Evolutionary conservation across 2,329 filamentous ascomycete species (phyloP).

Genomic region (Phialocephala subalpina): DNA sequence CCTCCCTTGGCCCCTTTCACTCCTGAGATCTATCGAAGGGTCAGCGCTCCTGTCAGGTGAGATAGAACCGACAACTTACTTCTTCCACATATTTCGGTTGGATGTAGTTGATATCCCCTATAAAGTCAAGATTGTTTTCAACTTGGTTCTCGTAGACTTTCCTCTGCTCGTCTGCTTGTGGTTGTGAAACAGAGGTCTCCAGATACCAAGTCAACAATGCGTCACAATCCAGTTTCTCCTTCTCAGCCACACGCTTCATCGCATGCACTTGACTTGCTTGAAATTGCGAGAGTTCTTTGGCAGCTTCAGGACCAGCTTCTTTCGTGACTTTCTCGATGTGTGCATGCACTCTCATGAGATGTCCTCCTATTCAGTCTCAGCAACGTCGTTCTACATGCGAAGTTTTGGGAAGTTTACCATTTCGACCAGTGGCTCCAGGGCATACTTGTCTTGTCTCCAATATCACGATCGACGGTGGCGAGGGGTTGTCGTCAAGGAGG

Average conservation of each 20-base stretch:
- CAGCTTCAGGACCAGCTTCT: slow-evolving; percentile 44
- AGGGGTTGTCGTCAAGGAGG: slow-evolving; percentile 23
- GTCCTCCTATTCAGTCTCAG: slow-evolving; percentile 6
- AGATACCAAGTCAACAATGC: slow-evolving; percentile 37
- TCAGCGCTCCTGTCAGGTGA: neutral
- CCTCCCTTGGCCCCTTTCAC: slow-evolving; percentile 36
- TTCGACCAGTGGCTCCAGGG: slow-evolving; percentile 50
- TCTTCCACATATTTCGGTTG: slow-evolving; percentile 23
- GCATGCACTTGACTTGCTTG: slow-evolving; percentile 48
- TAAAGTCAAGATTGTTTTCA: slow-evolving; percentile 26
- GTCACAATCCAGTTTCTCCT: slow-evolving; percentile 52
- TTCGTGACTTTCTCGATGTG: neutral
- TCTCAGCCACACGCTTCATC: slow-evolving; percentile 48
- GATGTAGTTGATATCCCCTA: slow-evolving; percentile 26
- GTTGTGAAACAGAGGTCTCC: slow-evolving; percentile 11
- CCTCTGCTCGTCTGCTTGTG: slow-evolving; percentile 28
- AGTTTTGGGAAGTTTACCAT: slow-evolving; percentile 44
- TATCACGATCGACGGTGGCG: slow-evolving; percentile 18
- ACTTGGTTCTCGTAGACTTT: slow-evolving; percentile 20
- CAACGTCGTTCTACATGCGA: neutral
- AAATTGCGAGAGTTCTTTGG: slow-evolving; percentile 48
- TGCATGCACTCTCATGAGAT: slow-evolving; percentile 3
- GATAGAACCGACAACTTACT: slow-evolving; percentile 19
- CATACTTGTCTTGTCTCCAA: slow-evolving; percentile 49
- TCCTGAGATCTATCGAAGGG: slow-evolving; percentile 22